Base-by-base conservation (phyloP, 176 grass and related monocot genomes). In the Aegilops sharonensis region DNA sequence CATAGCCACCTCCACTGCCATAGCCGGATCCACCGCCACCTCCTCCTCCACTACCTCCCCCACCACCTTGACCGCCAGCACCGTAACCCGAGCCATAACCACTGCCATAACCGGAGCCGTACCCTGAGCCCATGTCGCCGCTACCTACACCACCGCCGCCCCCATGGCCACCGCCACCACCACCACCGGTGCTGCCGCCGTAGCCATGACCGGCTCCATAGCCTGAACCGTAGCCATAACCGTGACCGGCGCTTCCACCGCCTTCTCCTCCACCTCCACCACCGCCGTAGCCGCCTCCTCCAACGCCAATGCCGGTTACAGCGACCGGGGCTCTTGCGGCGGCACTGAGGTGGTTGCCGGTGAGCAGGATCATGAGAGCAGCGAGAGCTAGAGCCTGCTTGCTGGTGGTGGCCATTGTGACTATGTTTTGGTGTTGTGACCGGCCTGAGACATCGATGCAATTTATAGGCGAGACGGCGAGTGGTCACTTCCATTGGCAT, bases 341-440 rank as follows among this genome's bases (percentile, higher is more conserved):
- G 0, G 31, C 21, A 34, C 9, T 17, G 20, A 71, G 80, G 30
- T 82, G 45, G 21, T 30, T 35, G 21, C 73, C 2, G 0, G 48
- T 72, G 48, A 83, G 31, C 0, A 83, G 21, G 31, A 83, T 8
- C 6, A 72, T 0, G 63, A 81, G 24, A 50, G 79, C 27, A 39
- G 32, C 66, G 8, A 82, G 31, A 39, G 48, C 30, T 37, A 37
- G 13, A 82, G 12, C 24, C n/a, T 75, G 73, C 17, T 76, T 48
- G 18, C 48, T 81, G 79, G 63, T 56, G 80, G 1, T 40, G 8
- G 47, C 66, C 80, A 83, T 83, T 81, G 45, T 6, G 25, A 18
- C 6, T 9, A 31, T 2, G 12, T 75, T 54, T 74, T 52, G 45
- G 73, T 76, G 24, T 32, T 76, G 73, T 52, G 73, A 31, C 3